Conservation (phyloP, 768 basidiomycete species). For the Xerocomus spinulosus region DNA sequence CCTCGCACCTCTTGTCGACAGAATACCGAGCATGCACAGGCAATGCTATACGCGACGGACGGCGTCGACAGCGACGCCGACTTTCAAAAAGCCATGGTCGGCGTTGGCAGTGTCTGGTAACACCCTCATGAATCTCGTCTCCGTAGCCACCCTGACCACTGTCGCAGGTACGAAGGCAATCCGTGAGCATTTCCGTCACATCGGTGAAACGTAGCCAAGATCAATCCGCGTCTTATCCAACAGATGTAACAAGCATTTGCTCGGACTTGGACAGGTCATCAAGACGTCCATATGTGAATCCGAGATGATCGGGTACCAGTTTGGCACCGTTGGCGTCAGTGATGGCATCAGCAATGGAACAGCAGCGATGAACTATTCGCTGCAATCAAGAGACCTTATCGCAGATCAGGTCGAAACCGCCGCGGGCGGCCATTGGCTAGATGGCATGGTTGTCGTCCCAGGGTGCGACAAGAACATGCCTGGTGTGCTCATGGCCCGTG, state of each 20-base stretch:
- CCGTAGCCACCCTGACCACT: slow-evolving; percentile 12
- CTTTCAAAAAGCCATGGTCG: slow-evolving; percentile 95
- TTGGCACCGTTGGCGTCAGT: slow-evolving; percentile 95
- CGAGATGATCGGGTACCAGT: slow-evolving; percentile 90
- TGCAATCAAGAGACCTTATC: slow-evolving; percentile 96
- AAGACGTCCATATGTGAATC: slow-evolving; percentile 71
- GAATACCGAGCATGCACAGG: slow-evolving; percentile 41
- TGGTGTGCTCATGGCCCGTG: slow-evolving; percentile 95
- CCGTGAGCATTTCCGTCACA: slow-evolving; percentile 60
- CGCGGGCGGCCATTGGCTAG: slow-evolving; percentile 95
- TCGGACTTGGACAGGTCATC: slow-evolving; percentile 82
- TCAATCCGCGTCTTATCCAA: slow-evolving; percentile 1
- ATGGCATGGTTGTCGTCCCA: slow-evolving; percentile 95
- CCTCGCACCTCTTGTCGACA: background rate
- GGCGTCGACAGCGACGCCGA: slow-evolving; percentile 77
- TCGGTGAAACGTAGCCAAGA: background rate
- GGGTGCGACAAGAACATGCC: slow-evolving; percentile 99
- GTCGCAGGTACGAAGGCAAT: slow-evolving; percentile 91
- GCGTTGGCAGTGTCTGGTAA: slow-evolving; percentile 94
- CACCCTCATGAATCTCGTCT: slow-evolving; percentile 25
- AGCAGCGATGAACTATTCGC: slow-evolving; percentile 87
- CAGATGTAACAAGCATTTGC: slow-evolving; percentile 93
- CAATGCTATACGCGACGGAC: slow-evolving; percentile 99
- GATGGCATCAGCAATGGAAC: slow-evolving; percentile 99
- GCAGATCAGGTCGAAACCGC: slow-evolving; percentile 97